Evolutionary conservation across 768 basidiomycete genomes (phyloP).

Genomic region (Kwoniella mangroviensis): DNA sequence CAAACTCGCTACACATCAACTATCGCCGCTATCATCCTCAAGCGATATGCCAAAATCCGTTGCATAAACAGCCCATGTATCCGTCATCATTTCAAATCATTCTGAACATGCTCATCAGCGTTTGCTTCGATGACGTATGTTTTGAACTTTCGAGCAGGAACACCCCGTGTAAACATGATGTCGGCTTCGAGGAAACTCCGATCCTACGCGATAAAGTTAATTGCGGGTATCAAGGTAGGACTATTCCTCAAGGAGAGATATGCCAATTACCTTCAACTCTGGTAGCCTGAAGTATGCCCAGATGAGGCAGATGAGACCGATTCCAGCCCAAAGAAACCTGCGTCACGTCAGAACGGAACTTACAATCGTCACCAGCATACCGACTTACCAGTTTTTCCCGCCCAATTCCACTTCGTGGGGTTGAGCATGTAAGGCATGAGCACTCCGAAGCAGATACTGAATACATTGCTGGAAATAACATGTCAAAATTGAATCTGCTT

Average conservation of each 20-base stretch:
- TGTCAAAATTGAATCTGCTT: not conserved
- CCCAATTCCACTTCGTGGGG: conserved; percentile 39
- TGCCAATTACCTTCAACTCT: conserved; percentile 24
- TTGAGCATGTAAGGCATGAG: conserved; percentile 52
- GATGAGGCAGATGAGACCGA: conserved; percentile 28
- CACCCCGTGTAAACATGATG: conserved; percentile 51
- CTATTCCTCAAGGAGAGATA: not conserved
- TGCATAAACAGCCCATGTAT: too few relatives aligned
- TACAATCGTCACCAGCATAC: not conserved
- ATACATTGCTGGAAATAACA: conserved; percentile 16
- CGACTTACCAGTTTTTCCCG: conserved; percentile 15
- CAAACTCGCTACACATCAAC: too few relatives aligned
- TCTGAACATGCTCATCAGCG: conserved; percentile 33
- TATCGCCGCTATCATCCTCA: too few relatives aligned
- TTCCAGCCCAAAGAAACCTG: conserved; percentile 47
- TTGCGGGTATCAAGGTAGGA: too few relatives aligned
- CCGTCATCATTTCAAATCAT: not conserved
- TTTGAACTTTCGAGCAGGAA: conserved; percentile 50
- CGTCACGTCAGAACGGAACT: not conserved
- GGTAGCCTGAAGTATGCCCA: conserved; percentile 48
- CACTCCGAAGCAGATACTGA: conserved; percentile 29
- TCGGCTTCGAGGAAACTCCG: conserved; percentile 44
- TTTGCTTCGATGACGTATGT: conserved; percentile 41
- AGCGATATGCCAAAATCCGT: too few relatives aligned
- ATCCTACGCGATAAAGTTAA: conserved; percentile 2